phyloP scores from a whole-genome alignment of 192 early-diverging fungal genomes.

The Coemansia sp. region DNA sequence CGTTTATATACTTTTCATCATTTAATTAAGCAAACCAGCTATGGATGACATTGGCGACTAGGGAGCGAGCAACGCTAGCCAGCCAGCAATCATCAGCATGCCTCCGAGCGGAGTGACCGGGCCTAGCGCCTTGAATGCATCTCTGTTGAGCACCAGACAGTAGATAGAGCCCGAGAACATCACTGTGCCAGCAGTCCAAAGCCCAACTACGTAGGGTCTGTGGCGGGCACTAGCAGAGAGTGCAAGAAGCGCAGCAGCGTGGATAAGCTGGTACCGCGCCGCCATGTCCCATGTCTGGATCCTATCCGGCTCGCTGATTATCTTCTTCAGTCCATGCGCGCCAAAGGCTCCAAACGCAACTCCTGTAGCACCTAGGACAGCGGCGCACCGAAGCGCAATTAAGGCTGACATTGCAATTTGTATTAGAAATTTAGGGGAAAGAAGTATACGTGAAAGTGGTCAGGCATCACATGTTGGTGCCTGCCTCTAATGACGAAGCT shows the following conservation, averaged over 20 bases:
- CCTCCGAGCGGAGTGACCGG: conserved; percentile 53
- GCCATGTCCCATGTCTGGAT: conserved; percentile 49
- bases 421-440: not conserved
- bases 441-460: not conserved
- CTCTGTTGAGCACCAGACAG: conserved; percentile 45
- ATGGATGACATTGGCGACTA: conserved; percentile 5
- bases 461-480: not conserved
- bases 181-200: conserved; percentile 53
- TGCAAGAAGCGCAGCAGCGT: conserved; percentile 55
- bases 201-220: conserved; percentile 28
- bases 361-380: conserved; percentile 51
- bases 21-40: not conserved
- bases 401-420: conserved; percentile 30
- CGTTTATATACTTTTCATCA: not conserved
- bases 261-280: conserved; percentile 58
- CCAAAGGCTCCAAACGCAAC: conserved; percentile 63
- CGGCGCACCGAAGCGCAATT: conserved; percentile 38
- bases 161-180: conserved; percentile 62
- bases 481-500: not conserved
- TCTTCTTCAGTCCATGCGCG: conserved; percentile 55
- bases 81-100: conserved; percentile 44
- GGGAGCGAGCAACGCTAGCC: conserved; percentile 42
- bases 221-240: conserved; percentile 28
- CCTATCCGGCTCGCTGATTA: conserved; percentile 35
- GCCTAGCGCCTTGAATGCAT: conserved; percentile 30